Evolutionary conservation across 768 basidiomycete species (phyloP).

Genomic region (Cystoderma amianthinum): DNA sequence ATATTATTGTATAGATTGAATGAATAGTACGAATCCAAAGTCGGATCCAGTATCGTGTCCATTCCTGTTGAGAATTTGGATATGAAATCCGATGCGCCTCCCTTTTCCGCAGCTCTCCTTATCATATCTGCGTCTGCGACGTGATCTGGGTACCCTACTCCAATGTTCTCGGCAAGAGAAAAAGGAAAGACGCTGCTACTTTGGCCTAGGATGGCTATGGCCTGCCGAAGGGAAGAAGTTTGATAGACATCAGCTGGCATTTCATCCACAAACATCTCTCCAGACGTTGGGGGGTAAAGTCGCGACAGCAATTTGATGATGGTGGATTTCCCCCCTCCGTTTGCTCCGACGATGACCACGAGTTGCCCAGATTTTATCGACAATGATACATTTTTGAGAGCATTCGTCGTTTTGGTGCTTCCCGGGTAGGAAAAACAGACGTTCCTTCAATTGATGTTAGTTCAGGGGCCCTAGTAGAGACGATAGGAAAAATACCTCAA

Average conservation of each 20-base stretch:
- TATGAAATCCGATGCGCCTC: constrained; percentile 32
- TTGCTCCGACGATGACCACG: constrained; percentile 49
- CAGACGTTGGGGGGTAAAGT: constrained; percentile 37
- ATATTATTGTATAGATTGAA: constrained; percentile 24
- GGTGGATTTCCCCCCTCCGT: constrained; percentile 51
- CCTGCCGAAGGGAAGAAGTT: constrained; percentile 28
- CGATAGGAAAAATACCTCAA: constrained; percentile 15
- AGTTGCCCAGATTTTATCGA: constrained; percentile 39
- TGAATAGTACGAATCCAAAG: constrained; percentile 10
- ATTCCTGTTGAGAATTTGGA: constrained; percentile 27
- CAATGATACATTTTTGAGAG: constrained; percentile 32
- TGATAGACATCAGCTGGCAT: constrained; percentile 27
- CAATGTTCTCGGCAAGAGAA: constrained; percentile 32
- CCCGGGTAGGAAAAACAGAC: constrained; percentile 49
- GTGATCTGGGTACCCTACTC: constrained; percentile 19
- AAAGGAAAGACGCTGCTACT: constrained; percentile 42
- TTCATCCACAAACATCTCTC: constrained; percentile 37
- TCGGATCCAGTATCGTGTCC: constrained; percentile 31
- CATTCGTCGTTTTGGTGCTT: constrained; percentile 22
- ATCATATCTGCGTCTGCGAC: constrained; percentile 13
- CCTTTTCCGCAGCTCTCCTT: constrained; percentile 24
- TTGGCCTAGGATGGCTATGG: constrained; percentile 43
- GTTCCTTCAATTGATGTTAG: constrained; percentile 34
- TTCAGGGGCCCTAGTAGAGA: no score
- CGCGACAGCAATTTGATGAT: constrained; percentile 43